phyloP scores from a whole-genome alignment of 164 flowering plant genomes.

The Liriodendron chinense region DNA sequence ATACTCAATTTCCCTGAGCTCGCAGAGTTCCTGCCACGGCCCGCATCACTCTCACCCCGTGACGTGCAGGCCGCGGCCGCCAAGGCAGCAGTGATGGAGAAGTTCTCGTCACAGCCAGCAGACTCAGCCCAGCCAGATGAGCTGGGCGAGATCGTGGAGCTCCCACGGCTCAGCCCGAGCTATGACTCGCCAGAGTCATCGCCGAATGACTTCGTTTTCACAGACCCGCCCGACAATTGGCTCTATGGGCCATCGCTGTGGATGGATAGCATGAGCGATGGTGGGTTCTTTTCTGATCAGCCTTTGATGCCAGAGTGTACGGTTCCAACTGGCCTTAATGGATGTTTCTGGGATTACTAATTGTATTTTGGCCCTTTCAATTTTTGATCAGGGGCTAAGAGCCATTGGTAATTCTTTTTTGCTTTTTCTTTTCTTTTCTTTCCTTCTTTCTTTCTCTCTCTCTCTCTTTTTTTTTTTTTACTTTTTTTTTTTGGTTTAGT shows the following conservation, averaged over 20 bases:
- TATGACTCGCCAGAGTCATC: conserved; percentile 28
- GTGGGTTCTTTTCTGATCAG: conserved; percentile 16
- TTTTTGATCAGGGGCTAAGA: conserved; percentile 9
- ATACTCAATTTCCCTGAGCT: conserved; percentile 76
- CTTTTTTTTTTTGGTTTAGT: background rate
- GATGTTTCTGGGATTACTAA: conserved; percentile 38
- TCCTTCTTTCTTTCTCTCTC: background rate
- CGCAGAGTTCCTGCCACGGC: conserved; percentile 53
- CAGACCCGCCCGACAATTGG: conserved; percentile 36
- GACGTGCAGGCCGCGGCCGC: conserved; percentile 76
- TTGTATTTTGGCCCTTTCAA: background rate
- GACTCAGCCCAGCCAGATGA: conserved; percentile 36
- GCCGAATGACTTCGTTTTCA: conserved; percentile 28
- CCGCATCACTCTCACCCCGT: conserved; percentile 47
- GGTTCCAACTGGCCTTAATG: conserved; percentile 21
- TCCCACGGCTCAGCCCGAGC: conserved; percentile 39
- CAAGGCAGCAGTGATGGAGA: conserved; percentile 64
- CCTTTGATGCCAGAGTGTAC: conserved; percentile 19
- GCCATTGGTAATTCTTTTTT: background rate
- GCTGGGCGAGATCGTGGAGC: conserved; percentile 63
- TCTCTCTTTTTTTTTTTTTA: background rate
- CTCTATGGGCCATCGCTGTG: conserved; percentile 30
- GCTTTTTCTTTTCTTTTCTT: background rate
- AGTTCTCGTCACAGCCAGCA: conserved; percentile 8
- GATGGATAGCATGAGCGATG: conserved; percentile 25